Conservation (phyloP, 2,329 filamentous ascomycete genomes). For the Teratosphaeria viscida region DNA sequence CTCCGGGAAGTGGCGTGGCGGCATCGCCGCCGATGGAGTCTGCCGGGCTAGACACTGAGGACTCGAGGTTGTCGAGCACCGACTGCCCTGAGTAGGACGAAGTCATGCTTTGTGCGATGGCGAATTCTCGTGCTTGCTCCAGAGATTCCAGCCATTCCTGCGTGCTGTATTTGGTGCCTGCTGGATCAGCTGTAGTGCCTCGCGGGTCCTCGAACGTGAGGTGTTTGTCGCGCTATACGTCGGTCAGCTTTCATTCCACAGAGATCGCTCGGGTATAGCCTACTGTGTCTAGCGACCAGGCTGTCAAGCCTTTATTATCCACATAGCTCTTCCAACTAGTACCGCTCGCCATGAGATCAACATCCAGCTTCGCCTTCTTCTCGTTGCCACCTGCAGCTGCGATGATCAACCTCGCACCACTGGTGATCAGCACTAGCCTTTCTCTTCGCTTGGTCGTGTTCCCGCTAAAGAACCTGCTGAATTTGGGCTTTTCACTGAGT, state of each 20-base stretch:
- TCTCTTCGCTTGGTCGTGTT: slow-evolving; percentile 91
- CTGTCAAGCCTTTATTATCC: slow-evolving; percentile 76
- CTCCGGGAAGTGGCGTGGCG: slow-evolving; percentile 19
- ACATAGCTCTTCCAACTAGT: slow-evolving; percentile 69
- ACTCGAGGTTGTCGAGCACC: background rate
- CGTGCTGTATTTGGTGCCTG: slow-evolving; percentile 56
- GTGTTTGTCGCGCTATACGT: slow-evolving; percentile 66
- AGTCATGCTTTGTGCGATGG: slow-evolving; percentile 48
- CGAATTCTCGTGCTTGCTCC: slow-evolving; percentile 76
- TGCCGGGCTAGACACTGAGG: background rate
- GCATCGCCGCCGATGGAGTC: slow-evolving; percentile 37
- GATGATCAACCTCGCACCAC: slow-evolving; percentile 77
- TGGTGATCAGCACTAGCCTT: slow-evolving; percentile 88
- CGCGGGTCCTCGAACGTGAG: slow-evolving; percentile 93
- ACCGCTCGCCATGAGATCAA: slow-evolving; percentile 67
- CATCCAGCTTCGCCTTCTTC: slow-evolving; percentile 87
- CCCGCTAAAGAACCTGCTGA: slow-evolving; percentile 86
- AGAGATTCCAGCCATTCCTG: slow-evolving; percentile 90
- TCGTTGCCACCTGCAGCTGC: slow-evolving; percentile 88
- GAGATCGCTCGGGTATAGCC: slow-evolving; percentile 27
- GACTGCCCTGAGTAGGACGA: slow-evolving; percentile 48
- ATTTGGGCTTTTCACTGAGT: slow-evolving; percentile 54
- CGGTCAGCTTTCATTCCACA: slow-evolving; percentile 8
- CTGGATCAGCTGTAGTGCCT: slow-evolving; percentile 52
- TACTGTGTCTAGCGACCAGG: slow-evolving; percentile 91